Evolutionary conservation across 2,329 filamentous ascomycete species (phyloP).

Genomic region (Talaromyces marneffei): DNA sequence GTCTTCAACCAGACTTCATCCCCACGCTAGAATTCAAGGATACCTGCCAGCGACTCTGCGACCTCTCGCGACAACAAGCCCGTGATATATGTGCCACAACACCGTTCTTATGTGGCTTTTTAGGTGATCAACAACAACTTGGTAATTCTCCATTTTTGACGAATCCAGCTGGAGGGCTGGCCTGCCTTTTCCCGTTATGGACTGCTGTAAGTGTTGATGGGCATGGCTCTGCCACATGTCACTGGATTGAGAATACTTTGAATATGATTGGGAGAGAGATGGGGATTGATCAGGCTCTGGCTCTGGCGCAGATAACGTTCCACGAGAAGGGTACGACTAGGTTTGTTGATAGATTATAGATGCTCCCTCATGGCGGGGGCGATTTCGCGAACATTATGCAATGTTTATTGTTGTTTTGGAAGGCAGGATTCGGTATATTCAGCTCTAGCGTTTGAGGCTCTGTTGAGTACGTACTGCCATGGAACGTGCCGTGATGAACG

Average conservation of each 20-base stretch:
- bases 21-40: constrained; percentile 27
- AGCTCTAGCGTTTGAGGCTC: neutral
- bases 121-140: constrained; percentile 14
- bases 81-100: constrained; percentile 35
- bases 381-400: neutral
- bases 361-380: neutral
- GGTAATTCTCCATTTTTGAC: constrained; percentile 19
- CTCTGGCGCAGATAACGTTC: constrained; percentile 29
- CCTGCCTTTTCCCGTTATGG: constrained; percentile 36
- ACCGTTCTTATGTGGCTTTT: constrained; percentile 30
- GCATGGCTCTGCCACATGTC: constrained; percentile 22
- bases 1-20: constrained; percentile 18
- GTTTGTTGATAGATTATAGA: constrained; percentile 3
- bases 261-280: constrained; percentile 30
- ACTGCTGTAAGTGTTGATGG: constrained; percentile 31
- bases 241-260: constrained; percentile 30
- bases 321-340: neutral
- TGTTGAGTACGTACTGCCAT: neutral
- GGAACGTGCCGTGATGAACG: neutral
- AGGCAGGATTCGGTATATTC: neutral
- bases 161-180: constrained; percentile 28
- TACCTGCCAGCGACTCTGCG: constrained; percentile 27
- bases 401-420: neutral
- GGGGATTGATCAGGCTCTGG: constrained; percentile 36
- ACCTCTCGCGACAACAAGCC: constrained; percentile 25